phyloP scores from a whole-genome alignment of 2,329 filamentous ascomycete genomes.

The Talaromyces rugulosus region DNA sequence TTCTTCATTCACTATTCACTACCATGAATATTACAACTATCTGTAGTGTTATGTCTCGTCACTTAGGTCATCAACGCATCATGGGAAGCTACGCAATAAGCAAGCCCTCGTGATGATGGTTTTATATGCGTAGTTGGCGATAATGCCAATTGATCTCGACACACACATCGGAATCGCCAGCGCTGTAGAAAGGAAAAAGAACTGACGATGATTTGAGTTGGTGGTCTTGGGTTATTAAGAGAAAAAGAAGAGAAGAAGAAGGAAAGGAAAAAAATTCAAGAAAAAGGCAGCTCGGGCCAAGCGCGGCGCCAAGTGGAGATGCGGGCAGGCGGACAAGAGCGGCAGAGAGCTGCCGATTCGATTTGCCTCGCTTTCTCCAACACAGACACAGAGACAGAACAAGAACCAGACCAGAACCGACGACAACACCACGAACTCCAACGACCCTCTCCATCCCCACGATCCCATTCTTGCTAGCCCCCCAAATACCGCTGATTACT shows the following conservation, averaged over 20 bases:
- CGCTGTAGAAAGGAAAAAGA: conserved; percentile 46
- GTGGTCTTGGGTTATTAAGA: conserved; percentile 57
- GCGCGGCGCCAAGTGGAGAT: conserved; percentile 5
- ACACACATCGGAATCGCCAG: conserved; percentile 67
- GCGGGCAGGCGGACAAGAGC: conserved; percentile 6
- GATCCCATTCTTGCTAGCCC: neutral
- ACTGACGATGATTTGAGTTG: conserved; percentile 72
- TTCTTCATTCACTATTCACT: neutral
- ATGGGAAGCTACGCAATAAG: conserved; percentile 27
- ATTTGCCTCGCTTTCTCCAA: conserved; percentile 9
- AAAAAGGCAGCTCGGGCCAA: conserved; percentile 26
- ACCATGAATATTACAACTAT: neutral
- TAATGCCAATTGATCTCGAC: conserved; percentile 59
- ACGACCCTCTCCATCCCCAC: neutral
- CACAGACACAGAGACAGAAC: neutral
- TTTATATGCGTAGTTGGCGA: conserved; percentile 63
- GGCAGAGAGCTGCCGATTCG: conserved; percentile 14
- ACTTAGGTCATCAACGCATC: conserved; percentile 46
- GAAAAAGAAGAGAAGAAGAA: conserved; percentile 25
- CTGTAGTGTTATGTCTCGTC: conserved; percentile 32
- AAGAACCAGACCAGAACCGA: neutral
- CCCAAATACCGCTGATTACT: neutral
- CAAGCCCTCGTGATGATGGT: conserved; percentile 68
- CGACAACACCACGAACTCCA: neutral
- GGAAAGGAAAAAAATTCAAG: conserved; percentile 15